Base-by-base conservation (phyloP, 768 basidiomycete genomes). In the Mrakia frigida region DNA sequence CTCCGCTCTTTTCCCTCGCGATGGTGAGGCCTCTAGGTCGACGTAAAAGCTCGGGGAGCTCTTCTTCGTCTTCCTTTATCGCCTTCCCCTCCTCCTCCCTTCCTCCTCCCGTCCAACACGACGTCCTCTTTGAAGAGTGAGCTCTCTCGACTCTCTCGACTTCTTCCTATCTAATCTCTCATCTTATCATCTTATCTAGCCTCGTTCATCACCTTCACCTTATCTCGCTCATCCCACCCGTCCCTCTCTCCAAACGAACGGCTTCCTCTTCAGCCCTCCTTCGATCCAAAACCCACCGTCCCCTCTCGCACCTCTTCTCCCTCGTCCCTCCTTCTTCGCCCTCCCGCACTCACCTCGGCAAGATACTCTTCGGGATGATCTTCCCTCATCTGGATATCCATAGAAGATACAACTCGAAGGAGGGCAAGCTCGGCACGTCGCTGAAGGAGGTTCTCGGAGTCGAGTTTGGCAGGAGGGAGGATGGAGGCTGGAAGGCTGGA, bases 381-480 rank as follows among this genome's bases (percentile, higher is more conserved):
- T 95, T 94, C 81, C 93, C 94, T 0, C 90, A 94, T 77, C 89
- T 92, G 75, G 92, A 94, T 77, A 80, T 84, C 1, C 83, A 87
- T 23, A 86, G 94, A 33, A 88, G 88, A 82, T 95, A 90, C 79
- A 63, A n/a, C 39, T 14, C 77, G 52, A 67, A 70, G 13, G 76
- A 75, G 50, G 35, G 70, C 23, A 31, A 65, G 11, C 76, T 80
- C 11, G 78, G 56, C 0, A 35, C 13, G 4, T 35, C 46, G 23
- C 73, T 80, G 35, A 41, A 21, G 0, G 18, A 21, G 39, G 75
- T 39, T 14, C 67, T 76, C 23, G 74, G 41, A 13, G 61, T 79
- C 41, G n/a, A 50, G n/a, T 52, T 25, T n/a, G 61, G 46, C 11
- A 39, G 18, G 28, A 10, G 46, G 9, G 10, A 31, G 33, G 21